phyloP scores from a whole-genome alignment of 2,329 filamentous ascomycete genomes.

The Paraphoma sp. region DNA sequence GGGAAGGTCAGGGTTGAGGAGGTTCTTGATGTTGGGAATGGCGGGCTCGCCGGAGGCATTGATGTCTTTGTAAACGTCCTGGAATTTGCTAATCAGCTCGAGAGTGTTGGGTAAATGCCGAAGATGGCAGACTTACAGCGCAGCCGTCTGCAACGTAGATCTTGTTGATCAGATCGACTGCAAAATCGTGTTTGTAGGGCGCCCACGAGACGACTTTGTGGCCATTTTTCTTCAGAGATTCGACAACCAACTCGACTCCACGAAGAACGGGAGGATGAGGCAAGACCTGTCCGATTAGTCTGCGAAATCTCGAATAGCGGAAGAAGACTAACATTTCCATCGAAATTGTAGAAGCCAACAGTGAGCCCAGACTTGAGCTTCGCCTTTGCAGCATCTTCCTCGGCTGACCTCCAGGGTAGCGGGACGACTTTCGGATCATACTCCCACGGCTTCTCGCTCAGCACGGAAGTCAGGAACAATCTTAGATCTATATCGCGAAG shows the following conservation, averaged over 20 bases:
- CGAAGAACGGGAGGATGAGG: constrained; percentile 8
- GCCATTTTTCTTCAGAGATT: background rate
- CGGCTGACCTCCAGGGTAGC: constrained; percentile 60
- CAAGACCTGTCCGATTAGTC: constrained; percentile 4
- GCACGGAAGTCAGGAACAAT: constrained; percentile 60
- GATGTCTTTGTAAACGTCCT: constrained; percentile 57
- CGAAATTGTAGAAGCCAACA: constrained; percentile 56
- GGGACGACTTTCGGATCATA: constrained; percentile 68
- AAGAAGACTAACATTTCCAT: constrained; percentile 9
- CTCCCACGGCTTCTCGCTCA: constrained; percentile 67
- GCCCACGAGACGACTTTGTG: constrained; percentile 8
- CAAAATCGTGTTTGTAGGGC: constrained; percentile 6
- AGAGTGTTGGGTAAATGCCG: background rate
- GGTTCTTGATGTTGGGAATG: constrained; percentile 14
- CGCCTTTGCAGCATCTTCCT: constrained; percentile 6
- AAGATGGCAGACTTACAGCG: background rate
- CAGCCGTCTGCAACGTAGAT: constrained; percentile 2
- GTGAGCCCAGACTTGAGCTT: constrained; percentile 55
- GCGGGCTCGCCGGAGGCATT: constrained; percentile 8
- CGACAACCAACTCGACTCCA: constrained; percentile 4
- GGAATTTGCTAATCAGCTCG: background rate
- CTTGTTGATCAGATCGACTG: constrained; percentile 6
- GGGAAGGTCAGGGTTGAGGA: constrained; percentile 9
- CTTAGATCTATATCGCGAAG: constrained; percentile 43
- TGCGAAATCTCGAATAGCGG: background rate